Conservation (phyloP, 129 eudicot genomes). For the carrot (Daucus carota) region DNA sequence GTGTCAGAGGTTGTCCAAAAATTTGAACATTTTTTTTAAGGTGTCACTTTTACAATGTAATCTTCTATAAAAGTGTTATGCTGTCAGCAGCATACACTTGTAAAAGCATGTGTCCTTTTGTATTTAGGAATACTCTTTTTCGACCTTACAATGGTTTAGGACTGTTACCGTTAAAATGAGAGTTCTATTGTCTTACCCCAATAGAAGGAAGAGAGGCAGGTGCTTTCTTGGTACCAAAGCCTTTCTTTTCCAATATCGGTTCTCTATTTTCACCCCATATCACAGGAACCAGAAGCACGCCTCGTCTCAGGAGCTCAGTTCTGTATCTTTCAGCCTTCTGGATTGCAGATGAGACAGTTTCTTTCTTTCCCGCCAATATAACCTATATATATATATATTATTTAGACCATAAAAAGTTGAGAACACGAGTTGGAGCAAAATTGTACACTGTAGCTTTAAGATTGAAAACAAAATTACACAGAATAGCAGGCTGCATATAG, state of each 20-base stretch:
- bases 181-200: slow-evolving; percentile 56
- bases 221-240: slow-evolving; percentile 71
- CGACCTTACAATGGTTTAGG: not conserved
- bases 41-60: slow-evolving; percentile 9
- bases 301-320: slow-evolving; percentile 78
- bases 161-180: not conserved
- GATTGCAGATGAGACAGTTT: slow-evolving; percentile 62
- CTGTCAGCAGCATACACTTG: not conserved
- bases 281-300: slow-evolving; percentile 81
- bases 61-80: not conserved
- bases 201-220: slow-evolving; percentile 80
- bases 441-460: not conserved
- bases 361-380: slow-evolving; percentile 94
- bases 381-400: slow-evolving; percentile 33
- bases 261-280: slow-evolving; percentile 64
- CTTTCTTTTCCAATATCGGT: slow-evolving; percentile 56
- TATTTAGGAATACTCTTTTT: not conserved
- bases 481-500: not conserved
- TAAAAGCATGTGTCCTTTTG: not conserved
- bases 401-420: not conserved
- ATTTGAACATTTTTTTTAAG: not conserved
- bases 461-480: not conserved
- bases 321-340: slow-evolving; percentile 83
- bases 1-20: not conserved
- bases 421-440: not conserved